Conservation (phyloP, 78 protist species). For the Dictyostelium citrinum region DNA sequence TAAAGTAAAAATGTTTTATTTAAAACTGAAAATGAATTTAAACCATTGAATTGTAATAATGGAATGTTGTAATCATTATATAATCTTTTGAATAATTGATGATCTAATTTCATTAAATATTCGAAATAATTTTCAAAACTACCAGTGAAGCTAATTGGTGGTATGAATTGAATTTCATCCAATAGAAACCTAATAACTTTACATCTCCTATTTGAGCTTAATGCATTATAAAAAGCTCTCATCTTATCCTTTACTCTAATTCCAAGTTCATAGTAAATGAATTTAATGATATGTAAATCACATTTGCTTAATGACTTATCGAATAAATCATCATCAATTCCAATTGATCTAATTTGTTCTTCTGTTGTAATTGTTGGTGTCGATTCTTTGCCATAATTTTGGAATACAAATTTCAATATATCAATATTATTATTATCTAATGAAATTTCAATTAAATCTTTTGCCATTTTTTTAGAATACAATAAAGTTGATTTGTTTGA, state of each 20-base stretch:
- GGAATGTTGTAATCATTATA: not conserved
- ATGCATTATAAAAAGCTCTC: not conserved
- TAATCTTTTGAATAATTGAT: not conserved
- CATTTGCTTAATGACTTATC: not conserved
- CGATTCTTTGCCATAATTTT: not conserved
- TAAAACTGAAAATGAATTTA: not conserved
- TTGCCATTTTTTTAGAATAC: not conserved
- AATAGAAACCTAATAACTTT: not conserved
- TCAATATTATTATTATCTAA: not conserved
- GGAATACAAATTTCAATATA: not conserved
- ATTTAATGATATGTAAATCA: not conserved
- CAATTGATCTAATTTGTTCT: not conserved
- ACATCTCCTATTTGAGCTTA: not conserved
- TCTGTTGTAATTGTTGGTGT: not conserved
- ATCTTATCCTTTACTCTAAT: not conserved
- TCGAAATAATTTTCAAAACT: not conserved
- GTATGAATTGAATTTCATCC: not conserved
- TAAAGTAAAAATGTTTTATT: not conserved
- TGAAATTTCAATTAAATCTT: not conserved
- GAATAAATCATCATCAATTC: not conserved
- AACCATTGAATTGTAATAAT: not conserved
- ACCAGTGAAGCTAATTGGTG: not conserved
- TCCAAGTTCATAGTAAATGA: not conserved
- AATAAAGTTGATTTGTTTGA: not conserved
- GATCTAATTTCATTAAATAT: not conserved